phyloP scores from a whole-genome alignment of 2,329 filamentous ascomycete species.

The Uncinocarpus reesii region DNA sequence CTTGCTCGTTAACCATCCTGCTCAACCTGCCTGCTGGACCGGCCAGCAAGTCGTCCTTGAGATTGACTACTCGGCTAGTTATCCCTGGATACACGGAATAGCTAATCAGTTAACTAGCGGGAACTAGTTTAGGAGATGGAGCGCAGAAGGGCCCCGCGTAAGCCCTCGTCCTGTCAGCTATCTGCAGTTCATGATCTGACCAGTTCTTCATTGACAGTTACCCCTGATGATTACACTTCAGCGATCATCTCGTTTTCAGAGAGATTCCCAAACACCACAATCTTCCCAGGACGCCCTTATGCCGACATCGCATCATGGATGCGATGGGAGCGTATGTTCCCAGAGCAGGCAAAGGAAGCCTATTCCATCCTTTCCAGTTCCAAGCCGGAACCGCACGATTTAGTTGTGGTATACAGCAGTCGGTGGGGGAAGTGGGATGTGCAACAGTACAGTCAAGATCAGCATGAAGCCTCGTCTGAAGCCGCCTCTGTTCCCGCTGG shows the following conservation, averaged over 20 bases:
- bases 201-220: slow-evolving; percentile 1
- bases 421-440: background rate
- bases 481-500: background rate
- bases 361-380: background rate
- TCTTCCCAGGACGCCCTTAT: slow-evolving; percentile 5
- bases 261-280: slow-evolving; percentile 9
- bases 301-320: slow-evolving; percentile 5
- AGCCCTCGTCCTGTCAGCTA: background rate
- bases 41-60: too few species aligned
- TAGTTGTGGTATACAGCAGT: slow-evolving; percentile 3
- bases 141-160: background rate
- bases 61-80: too few species aligned
- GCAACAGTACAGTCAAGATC: slow-evolving; percentile 3
- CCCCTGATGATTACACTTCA: slow-evolving; percentile 7
- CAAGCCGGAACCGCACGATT: background rate
- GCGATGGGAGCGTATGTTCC: background rate
- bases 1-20: too few species aligned
- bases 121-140: slow-evolving; percentile 4
- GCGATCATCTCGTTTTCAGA: slow-evolving; percentile 10
- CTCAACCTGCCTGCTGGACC: too few species aligned
- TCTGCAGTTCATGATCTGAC: background rate
- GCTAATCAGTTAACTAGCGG: too few species aligned
- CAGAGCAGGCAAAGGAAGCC: background rate
- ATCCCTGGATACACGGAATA: too few species aligned
- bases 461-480: slow-evolving; percentile 1